Evolutionary conservation across 1,284 basidiomycete genomes (phyloP).

Genomic region (Ganoderma meredithae): DNA sequence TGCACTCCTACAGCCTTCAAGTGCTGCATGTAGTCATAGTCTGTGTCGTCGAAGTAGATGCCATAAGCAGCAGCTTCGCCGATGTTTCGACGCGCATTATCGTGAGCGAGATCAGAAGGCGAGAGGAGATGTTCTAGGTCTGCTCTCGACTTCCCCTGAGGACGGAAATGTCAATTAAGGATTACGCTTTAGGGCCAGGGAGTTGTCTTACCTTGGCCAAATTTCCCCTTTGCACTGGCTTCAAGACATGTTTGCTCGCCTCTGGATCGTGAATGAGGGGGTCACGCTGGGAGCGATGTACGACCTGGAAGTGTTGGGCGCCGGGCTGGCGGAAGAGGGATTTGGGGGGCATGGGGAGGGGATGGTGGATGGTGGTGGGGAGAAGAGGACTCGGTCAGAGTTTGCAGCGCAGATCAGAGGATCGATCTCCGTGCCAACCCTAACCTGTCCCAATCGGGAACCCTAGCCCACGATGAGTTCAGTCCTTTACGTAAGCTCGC

Average conservation of each 20-base stretch:
- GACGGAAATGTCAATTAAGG: background rate
- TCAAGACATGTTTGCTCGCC: constrained; percentile 89
- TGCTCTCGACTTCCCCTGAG: constrained; percentile 77
- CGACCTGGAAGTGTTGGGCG: constrained; percentile 94
- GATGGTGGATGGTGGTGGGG: background rate
- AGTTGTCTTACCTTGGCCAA: constrained; percentile 61
- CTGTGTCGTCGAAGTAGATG: constrained; percentile 96
- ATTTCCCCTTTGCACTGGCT: constrained; percentile 80
- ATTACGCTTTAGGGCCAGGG: background rate
- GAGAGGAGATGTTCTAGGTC: constrained; percentile 73
- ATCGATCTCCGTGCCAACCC: constrained; percentile 32
- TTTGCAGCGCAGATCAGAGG: constrained; percentile 29
- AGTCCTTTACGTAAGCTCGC: constrained; percentile 34
- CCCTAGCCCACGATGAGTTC: constrained; percentile 24
- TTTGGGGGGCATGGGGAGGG: constrained; percentile 65
- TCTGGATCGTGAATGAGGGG: constrained; percentile 95
- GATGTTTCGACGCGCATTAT: constrained; percentile 54
- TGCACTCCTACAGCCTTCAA: constrained; percentile 78
- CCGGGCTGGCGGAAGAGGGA: constrained; percentile 92
- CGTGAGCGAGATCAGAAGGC: constrained; percentile 64
- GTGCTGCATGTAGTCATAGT: constrained; percentile 99
- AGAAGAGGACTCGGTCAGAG: constrained; percentile 1
- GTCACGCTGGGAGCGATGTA: constrained; percentile 96
- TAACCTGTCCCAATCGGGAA: constrained; percentile 24
- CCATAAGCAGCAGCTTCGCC: constrained; percentile 94